Evolutionary conservation across 2,329 filamentous ascomycete genomes (phyloP).

Genomic region (Sporothrix euskadiensis): DNA sequence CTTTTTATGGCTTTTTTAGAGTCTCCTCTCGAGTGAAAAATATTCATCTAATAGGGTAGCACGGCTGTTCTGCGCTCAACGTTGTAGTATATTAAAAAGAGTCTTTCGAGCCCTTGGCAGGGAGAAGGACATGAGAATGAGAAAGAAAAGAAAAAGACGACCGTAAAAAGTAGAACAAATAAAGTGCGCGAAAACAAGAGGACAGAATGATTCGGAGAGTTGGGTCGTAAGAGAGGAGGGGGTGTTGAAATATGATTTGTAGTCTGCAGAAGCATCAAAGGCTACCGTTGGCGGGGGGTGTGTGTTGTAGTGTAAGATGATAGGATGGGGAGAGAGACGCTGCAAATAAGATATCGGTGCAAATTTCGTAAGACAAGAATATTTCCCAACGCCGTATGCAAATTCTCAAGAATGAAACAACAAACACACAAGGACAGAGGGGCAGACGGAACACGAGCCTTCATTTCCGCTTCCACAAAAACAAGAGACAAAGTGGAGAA

Average conservation of each 20-base stretch:
- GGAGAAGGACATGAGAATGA: not conserved
- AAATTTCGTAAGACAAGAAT: conserved; percentile 19
- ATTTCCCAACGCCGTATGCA: conserved; percentile 18
- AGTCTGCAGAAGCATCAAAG: conserved; percentile 5
- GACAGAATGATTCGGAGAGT: not conserved
- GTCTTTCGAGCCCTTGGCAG: not conserved
- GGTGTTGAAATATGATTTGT: not conserved
- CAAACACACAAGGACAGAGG: not conserved
- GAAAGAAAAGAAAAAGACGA: not conserved
- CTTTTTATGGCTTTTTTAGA: not conserved
- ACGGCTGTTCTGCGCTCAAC: not conserved
- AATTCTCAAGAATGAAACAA: conserved; percentile 8
- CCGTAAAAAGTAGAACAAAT: conserved; percentile 5
- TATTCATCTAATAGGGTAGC: not conserved
- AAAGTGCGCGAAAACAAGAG: not conserved
- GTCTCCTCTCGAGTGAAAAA: not conserved
- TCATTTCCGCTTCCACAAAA: not conserved
- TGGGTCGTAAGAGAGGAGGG: not conserved
- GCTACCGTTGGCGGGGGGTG: not conserved
- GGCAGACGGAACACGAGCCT: not conserved
- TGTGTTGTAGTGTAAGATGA: not conserved
- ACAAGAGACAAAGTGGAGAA: not conserved
- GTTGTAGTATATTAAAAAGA: conserved; percentile 15
- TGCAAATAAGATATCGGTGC: conserved; percentile 22
- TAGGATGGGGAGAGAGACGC: not conserved